Evolutionary conservation across 2,329 filamentous ascomycete species (phyloP), one percentile per base, ranked within the genome.

Genomic region (Ophiosphaerella narmari): DNA sequence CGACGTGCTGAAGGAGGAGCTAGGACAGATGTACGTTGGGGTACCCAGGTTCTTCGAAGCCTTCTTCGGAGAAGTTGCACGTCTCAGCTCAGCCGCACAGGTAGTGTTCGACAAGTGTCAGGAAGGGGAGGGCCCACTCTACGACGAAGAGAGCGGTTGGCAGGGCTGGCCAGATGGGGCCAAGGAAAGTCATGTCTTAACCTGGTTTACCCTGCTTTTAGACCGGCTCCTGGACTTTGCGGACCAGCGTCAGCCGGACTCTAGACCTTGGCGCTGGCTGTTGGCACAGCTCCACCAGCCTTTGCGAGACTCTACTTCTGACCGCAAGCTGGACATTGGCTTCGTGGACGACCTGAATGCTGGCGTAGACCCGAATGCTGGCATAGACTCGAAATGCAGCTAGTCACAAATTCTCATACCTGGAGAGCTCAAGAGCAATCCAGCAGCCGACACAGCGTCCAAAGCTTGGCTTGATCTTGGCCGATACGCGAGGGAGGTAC

Each of bases 361-460:
- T 26, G 46, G 54, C 46, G 49, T 48, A 3, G 38, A 57, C 48
- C 57, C 50, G 3, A 62, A 57, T 41, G 56, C 60, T 26, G 46
- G 54, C 46, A 48, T 48, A 3, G 38, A 57, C 48, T 58, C 50
- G 3, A 62, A 57, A 36, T 59, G 36, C 51, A 57, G 71, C 51
- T 79, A 65, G 75, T 73, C 66, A 4, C 67, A 78, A 35, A 75
- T 82, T 41, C 68, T 80, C 7, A 59, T 81, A 31, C 70, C 73
- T 4, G 73, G 77, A 52, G 75, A 80, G 59, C 65, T 81, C 14
- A 79, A 79, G 60, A 76, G 72, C 46, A 80, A 80, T 48, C 73
- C 62, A n/a, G 55, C 50, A 5, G 68, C 73, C 16, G 74, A 80
- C 47, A 76, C 29, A 49, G 54, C 63, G 8, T 74, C 72, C 16